phyloP scores from a whole-genome alignment of 768 basidiomycete species.

The Galerina marginata region DNA sequence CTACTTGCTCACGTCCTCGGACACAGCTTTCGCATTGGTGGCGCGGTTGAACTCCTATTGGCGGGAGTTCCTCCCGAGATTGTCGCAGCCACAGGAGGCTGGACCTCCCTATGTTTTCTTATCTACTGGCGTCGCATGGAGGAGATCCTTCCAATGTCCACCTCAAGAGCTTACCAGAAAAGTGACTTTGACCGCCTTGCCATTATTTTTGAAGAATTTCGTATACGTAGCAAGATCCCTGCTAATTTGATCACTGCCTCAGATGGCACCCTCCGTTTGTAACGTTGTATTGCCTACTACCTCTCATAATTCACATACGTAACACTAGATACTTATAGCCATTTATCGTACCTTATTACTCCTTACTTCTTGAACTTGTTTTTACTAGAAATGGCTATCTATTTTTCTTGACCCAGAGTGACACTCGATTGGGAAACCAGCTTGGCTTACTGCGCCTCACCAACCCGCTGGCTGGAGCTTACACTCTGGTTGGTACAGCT shows the following conservation, averaged over 20 bases:
- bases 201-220: constrained; percentile 18
- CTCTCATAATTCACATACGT: neutral
- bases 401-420: constrained; percentile 6
- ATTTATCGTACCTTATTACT: neutral
- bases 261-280: constrained; percentile 1
- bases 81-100: constrained; percentile 32
- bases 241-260: neutral
- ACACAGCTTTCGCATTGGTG: constrained; percentile 37
- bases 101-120: constrained; percentile 28
- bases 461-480: constrained; percentile 14
- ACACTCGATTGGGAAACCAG: constrained; percentile 11
- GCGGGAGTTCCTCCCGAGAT: constrained; percentile 31
- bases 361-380: neutral
- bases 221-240: constrained; percentile 6
- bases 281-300: neutral
- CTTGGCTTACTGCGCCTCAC: constrained; percentile 8
- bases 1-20: constrained; percentile 17
- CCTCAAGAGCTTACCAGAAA: constrained; percentile 20
- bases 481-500: constrained; percentile 19
- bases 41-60: constrained; percentile 30
- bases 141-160: neutral
- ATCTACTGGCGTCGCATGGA: neutral
- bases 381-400: neutral
- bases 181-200: constrained; percentile 6
- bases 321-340: neutral